phyloP scores from a whole-genome alignment of 164 flowering plant species.

The Liquidambar formosana region DNA sequence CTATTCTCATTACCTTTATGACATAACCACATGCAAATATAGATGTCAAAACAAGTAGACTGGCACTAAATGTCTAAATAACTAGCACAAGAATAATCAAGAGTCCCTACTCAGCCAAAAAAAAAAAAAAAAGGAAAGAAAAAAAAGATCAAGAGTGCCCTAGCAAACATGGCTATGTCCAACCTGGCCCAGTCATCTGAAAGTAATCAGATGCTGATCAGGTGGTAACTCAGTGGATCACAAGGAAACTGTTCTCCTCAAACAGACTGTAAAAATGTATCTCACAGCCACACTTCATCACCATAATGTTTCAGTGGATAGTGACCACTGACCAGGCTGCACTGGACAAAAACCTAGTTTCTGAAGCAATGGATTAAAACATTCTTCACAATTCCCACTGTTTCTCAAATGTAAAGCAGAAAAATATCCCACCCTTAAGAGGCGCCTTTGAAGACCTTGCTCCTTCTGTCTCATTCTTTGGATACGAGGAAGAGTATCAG shows the following conservation, averaged over 20 bases:
- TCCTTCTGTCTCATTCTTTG: slow-evolving; percentile 87
- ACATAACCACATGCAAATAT: background rate
- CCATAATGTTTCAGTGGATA: background rate
- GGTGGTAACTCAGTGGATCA: background rate
- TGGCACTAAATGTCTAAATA: background rate
- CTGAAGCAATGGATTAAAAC: background rate
- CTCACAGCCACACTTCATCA: background rate
- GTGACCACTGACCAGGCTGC: background rate
- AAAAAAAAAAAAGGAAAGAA: too few relatives aligned
- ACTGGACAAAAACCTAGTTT: background rate
- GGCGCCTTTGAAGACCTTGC: slow-evolving; percentile 90
- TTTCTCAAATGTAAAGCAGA: background rate
- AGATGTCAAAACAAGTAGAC: background rate
- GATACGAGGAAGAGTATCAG: slow-evolving; percentile 88
- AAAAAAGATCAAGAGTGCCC: background rate
- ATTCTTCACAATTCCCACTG: background rate
- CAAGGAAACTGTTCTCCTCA: background rate
- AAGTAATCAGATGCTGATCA: background rate
- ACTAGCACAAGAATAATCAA: background rate
- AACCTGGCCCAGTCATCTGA: background rate
- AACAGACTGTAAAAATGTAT: background rate
- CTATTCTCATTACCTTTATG: slow-evolving; percentile 79
- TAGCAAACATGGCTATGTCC: background rate
- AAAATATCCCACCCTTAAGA: slow-evolving; percentile 65
- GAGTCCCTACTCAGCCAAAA: too few relatives aligned